These are phyloP conservation scores for Hypoxylon rickii DNA, from an alignment of 495 filamentous ascomycete genomes.

Conservation along the genomic window DNA sequence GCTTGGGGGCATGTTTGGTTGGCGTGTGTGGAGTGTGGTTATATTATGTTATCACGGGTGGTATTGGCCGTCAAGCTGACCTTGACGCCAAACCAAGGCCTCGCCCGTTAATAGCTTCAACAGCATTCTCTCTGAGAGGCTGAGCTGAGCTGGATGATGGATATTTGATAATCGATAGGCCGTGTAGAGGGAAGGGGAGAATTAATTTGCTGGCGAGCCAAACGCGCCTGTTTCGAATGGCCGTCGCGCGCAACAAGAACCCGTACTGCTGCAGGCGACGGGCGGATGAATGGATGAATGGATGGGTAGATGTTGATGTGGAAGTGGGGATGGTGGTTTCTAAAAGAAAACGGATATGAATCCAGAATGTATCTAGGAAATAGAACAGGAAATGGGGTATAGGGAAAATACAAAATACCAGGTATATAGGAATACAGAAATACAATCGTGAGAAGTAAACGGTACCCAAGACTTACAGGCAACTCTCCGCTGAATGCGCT, in stretches of 20 bases:
- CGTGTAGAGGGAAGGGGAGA: too few species aligned
- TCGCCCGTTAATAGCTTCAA: not conserved
- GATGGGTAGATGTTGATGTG: constrained; percentile 14
- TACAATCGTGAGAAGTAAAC: constrained; percentile 19
- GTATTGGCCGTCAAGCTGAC: not conserved
- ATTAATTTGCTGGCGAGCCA: constrained; percentile 10
- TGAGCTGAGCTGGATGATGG: not conserved
- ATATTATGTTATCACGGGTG: not conserved
- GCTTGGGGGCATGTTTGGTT: constrained; percentile 10
- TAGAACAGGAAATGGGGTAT: constrained; percentile 4
- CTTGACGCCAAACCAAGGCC: constrained; percentile 7
- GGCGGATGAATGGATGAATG: constrained; percentile 12
- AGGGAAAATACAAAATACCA: constrained; percentile 1
- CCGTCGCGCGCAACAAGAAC: constrained; percentile 14
- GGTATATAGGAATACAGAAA: too few species aligned
- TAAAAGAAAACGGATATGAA: not conserved
- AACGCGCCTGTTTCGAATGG: constrained; percentile 21
- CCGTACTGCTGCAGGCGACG: constrained; percentile 12
- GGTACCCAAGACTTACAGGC: constrained; percentile 30
- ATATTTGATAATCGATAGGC: not conserved
- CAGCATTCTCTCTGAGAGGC: not conserved
- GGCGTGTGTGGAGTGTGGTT: constrained; percentile 16
- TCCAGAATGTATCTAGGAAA: not conserved
- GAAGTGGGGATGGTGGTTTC: not conserved
- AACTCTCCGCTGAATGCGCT: too few species aligned